Conservation (phyloP, 805 yeast species). For the Candida sanyiensis region DNA sequence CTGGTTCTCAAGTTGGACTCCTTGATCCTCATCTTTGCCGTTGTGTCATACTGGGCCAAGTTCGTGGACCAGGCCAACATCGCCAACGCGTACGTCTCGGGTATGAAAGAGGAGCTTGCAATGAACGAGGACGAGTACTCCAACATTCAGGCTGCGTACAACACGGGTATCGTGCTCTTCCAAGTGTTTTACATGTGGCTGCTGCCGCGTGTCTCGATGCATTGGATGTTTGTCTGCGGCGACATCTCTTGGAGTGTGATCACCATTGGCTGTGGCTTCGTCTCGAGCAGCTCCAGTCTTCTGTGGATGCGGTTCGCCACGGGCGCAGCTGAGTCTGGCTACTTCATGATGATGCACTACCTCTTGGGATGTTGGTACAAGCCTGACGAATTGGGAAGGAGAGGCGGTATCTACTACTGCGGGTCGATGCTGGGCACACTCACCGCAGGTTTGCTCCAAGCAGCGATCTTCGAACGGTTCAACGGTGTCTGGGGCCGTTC, state of each 20-base stretch:
- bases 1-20: conserved; percentile 46
- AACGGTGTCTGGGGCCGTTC: conserved; percentile 40
- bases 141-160: conserved; percentile 51
- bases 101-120: conserved; percentile 38
- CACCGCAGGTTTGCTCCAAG: conserved; percentile 50
- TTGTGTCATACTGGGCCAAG: conserved; percentile 60
- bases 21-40: conserved; percentile 45
- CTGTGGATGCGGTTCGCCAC: conserved; percentile 8
- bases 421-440: conserved; percentile 45
- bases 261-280: conserved; percentile 6
- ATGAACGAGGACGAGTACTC: conserved; percentile 56
- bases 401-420: conserved; percentile 55
- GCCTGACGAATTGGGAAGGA: conserved; percentile 49
- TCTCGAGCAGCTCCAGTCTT: conserved; percentile 1
- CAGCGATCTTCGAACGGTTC: conserved; percentile 37
- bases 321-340: conserved; percentile 16
- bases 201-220: conserved; percentile 48
- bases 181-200: conserved; percentile 59
- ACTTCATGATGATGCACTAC: conserved; percentile 36
- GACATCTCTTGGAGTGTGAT: conserved; percentile 9
- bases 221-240: conserved; percentile 26
- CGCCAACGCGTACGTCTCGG: conserved; percentile 40
- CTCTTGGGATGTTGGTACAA: conserved; percentile 55
- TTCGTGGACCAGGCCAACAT: conserved; percentile 37
- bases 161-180: conserved; percentile 53